A percentile compares a stretch with the other conserved stretches of the same genome.
phyloP scores from a whole-genome alignment of 805 yeast genomes.

The Wickerhamiella australiensis region DNA sequence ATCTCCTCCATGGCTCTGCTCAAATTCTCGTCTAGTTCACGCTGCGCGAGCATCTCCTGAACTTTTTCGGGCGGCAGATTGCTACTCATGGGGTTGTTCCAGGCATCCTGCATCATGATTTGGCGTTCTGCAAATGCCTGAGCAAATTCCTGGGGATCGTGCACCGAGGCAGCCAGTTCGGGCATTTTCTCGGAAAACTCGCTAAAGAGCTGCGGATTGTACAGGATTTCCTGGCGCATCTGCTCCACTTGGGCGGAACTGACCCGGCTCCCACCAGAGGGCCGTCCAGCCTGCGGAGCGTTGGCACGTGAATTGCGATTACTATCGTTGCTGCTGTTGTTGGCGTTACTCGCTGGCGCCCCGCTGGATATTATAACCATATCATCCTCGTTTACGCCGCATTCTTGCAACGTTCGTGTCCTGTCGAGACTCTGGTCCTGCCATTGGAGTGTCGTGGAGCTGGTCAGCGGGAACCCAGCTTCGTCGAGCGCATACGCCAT shows the following conservation, averaged over 20 bases:
- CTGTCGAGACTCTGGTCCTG: slow-evolving; percentile 11
- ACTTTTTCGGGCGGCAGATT: slow-evolving; percentile 51
- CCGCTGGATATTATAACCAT: slow-evolving; percentile 29
- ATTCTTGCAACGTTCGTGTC: slow-evolving; percentile 33
- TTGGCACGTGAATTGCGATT: too few relatives aligned
- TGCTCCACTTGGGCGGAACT: slow-evolving; percentile 21
- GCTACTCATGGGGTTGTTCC: slow-evolving; percentile 35
- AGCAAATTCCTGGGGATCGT: slow-evolving; percentile 40
- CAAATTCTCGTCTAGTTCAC: slow-evolving; percentile 64
- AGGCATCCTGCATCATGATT: slow-evolving; percentile 47
- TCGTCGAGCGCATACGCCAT: slow-evolving; percentile 64
- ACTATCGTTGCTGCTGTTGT: too few relatives aligned
- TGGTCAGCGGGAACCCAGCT: slow-evolving; percentile 37
- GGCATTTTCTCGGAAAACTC: slow-evolving; percentile 35
- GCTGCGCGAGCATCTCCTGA: slow-evolving; percentile 33
- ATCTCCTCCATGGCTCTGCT: slow-evolving; percentile 70
- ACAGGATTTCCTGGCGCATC: slow-evolving; percentile 28
- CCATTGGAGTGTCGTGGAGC: slow-evolving; percentile 30
- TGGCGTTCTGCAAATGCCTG: slow-evolving; percentile 32
- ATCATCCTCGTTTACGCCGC: slow-evolving; percentile 47
- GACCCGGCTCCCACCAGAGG: neutral
- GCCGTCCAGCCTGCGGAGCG: too few relatives aligned
- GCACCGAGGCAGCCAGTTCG: slow-evolving; percentile 34
- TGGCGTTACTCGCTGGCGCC: too few relatives aligned
- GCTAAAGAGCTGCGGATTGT: slow-evolving; percentile 27